Percentiles rank a stretch among this genome's conserved stretches.
phyloP scores from a whole-genome alignment of 2,329 filamentous ascomycete genomes.

The Calonectria pseudoturangicola region DNA sequence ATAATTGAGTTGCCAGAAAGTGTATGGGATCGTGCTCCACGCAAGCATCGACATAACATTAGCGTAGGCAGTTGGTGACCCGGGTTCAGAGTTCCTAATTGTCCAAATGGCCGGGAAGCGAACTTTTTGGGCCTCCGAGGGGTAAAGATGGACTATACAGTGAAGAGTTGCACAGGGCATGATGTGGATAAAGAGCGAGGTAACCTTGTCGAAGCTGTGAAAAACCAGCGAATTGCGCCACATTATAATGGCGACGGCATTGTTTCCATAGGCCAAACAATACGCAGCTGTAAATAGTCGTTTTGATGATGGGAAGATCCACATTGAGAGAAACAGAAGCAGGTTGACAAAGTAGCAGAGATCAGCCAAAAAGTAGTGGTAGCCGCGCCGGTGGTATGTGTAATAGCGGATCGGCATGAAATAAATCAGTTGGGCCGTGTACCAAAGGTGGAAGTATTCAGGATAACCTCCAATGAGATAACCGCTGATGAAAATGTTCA shows the following conservation, averaged over 20 bases:
- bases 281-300: constrained; percentile 93
- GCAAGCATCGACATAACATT: constrained; percentile 88
- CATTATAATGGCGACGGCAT: constrained; percentile 98
- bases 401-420: constrained; percentile 98
- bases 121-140: constrained; percentile 77
- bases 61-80: constrained; percentile 87
- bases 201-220: constrained; percentile 98
- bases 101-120: constrained; percentile 90
- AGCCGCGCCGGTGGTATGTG: constrained; percentile 92
- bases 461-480: constrained; percentile 93
- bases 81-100: constrained; percentile 81
- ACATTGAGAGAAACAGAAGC: constrained; percentile 86
- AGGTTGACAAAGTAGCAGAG: constrained; percentile 99
- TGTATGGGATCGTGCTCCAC: constrained; percentile 95
- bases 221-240: constrained; percentile 99
- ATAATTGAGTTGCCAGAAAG: constrained; percentile 93
- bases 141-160: constrained; percentile 89
- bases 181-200: constrained; percentile 98
- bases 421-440: constrained; percentile 89
- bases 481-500: constrained; percentile 98
- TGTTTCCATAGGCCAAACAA: constrained; percentile 96
- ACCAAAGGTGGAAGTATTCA: constrained; percentile 94
- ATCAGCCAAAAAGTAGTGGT: constrained; percentile 97
- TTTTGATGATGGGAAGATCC: constrained; percentile 93
- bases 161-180: constrained; percentile 98